These are phyloP conservation scores for Peronospora farinosa DNA, from an alignment of 352 stramenopile species.

Conservation along the genomic window DNA sequence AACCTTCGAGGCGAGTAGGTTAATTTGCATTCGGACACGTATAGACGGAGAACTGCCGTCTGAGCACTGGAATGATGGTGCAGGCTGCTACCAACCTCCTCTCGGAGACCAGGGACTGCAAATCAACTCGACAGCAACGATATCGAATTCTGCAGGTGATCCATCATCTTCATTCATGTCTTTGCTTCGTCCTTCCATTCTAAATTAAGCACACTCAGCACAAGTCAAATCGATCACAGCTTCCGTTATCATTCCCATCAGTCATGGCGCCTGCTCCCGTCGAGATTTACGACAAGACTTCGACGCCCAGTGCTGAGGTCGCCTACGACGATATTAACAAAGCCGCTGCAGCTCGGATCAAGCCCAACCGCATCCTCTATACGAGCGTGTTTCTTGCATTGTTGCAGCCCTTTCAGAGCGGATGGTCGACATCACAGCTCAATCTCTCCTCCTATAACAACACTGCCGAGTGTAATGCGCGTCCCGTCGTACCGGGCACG, in stretches of 20 bases:
- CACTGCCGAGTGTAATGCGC: conserved; percentile 38
- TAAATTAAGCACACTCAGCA: conserved; percentile 6
- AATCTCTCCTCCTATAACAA: conserved; percentile 60
- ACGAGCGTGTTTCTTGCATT: conserved; percentile 31
- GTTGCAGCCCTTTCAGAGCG: conserved; percentile 45
- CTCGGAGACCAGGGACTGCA: too few relatives aligned
- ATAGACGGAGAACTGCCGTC: too few relatives aligned
- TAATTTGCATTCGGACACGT: too few relatives aligned
- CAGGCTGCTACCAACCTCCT: too few relatives aligned
- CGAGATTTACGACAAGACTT: conserved; percentile 7
- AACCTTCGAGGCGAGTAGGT: too few relatives aligned
- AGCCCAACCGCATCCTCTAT: conserved; percentile 41
- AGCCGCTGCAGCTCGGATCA: conserved; percentile 19
- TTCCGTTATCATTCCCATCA: background rate
- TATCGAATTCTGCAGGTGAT: too few relatives aligned
- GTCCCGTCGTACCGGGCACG: conserved; percentile 30
- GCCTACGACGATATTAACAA: conserved; percentile 19
- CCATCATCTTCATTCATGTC: too few relatives aligned
- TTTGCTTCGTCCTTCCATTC: too few relatives aligned
- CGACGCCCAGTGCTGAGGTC: conserved; percentile 11
- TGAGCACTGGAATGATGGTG: too few relatives aligned
- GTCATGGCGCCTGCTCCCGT: conserved; percentile 8
- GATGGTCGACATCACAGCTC: conserved; percentile 52
- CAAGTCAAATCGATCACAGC: conserved; percentile 1
- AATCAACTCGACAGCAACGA: too few relatives aligned